Evolutionary conservation across 352 stramenopile genomes (phyloP).

Genomic region (Pythium chondricola): DNA sequence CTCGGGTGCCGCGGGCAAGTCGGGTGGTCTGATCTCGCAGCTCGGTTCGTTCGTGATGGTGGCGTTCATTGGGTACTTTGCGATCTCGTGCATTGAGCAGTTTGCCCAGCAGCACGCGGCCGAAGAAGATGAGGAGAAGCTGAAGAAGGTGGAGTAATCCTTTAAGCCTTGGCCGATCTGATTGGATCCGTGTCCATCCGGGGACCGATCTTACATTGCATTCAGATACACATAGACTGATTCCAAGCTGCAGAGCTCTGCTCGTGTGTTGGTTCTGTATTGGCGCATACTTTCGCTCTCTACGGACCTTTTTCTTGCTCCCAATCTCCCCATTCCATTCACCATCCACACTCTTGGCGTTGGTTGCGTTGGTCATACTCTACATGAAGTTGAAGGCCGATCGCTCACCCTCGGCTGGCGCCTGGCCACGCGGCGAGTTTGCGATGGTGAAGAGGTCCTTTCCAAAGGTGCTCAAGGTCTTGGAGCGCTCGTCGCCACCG

Average conservation of each 20-base stretch:
- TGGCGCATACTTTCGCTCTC: too few relatives aligned
- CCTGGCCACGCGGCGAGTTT: conserved; percentile 56
- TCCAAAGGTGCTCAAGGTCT: conserved; percentile 68
- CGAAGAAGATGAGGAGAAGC: conserved; percentile 82
- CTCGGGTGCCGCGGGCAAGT: conserved; percentile 31
- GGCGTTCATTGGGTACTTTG: conserved; percentile 86
- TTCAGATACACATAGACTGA: too few relatives aligned
- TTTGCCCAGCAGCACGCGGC: conserved; percentile 87
- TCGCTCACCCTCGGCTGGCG: conserved; percentile 26
- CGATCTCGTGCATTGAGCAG: conserved; percentile 87
- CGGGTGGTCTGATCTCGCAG: conserved; percentile 69
- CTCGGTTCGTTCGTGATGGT: conserved; percentile 79
- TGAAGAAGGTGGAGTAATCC: conserved; percentile 60
- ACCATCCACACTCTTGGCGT: too few relatives aligned
- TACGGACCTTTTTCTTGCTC: too few relatives aligned
- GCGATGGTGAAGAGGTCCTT: conserved; percentile 84
- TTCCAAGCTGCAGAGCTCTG: too few relatives aligned
- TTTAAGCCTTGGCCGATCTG: too few relatives aligned
- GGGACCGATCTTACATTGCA: too few relatives aligned
- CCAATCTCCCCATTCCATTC: too few relatives aligned
- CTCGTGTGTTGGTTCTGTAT: too few relatives aligned
- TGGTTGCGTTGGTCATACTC: conserved; percentile 24
- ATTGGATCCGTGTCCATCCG: too few relatives aligned
- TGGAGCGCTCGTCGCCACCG: conserved; percentile 48
- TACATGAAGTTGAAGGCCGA: conserved; percentile 89